phyloP scores from a whole-genome alignment of 352 stramenopile genomes.

The Blastocystis sp. region DNA sequence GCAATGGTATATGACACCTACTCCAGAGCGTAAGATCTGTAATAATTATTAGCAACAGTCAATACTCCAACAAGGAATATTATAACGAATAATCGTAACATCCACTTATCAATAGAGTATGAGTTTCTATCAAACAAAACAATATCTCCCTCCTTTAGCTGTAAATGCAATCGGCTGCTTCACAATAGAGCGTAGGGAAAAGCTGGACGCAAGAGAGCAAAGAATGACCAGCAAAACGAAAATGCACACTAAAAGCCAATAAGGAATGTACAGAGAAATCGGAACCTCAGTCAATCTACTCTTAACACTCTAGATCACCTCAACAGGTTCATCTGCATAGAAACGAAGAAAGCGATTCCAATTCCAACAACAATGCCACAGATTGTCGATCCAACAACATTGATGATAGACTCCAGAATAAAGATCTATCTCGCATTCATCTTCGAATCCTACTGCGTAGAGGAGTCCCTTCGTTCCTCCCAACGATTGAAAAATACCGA shows the following conservation, averaged over 20 bases:
- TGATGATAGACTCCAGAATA: background rate
- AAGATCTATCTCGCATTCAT: background rate
- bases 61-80: background rate
- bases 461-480: background rate
- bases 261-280: background rate
- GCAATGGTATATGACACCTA: too few relatives aligned
- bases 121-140: background rate
- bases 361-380: constrained; percentile 13
- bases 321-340: constrained; percentile 33
- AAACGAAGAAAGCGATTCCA: constrained; percentile 6
- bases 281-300: background rate
- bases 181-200: constrained; percentile 6
- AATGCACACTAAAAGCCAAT: background rate
- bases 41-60: background rate
- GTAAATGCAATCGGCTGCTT: constrained; percentile 42
- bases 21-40: too few relatives aligned
- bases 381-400: background rate
- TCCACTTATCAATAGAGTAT: background rate
- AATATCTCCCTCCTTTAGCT: constrained; percentile 32
- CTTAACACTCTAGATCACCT: background rate
- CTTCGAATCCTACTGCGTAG: background rate
- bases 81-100: background rate
- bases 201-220: background rate
- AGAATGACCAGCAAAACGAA: background rate
- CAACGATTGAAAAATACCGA: constrained; percentile 44